Base-by-base conservation (phyloP, 805 yeast genomes). In the Lipomyces japonicus region DNA sequence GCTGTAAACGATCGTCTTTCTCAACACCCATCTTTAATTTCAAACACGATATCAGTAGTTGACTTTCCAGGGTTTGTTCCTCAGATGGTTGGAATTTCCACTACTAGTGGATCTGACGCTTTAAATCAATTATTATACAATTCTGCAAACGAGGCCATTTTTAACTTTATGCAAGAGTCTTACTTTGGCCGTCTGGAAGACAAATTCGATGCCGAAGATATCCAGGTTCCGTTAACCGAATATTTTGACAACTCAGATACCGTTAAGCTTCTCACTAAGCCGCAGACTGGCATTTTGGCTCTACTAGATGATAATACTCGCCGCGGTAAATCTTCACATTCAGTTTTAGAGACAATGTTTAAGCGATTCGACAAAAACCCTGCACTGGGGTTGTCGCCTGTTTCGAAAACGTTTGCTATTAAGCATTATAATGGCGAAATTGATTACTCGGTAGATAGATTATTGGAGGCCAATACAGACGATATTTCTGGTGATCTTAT, bases 381-480 rank as follows among this genome's bases (percentile, higher is more conserved):
- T 4, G 53, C 53, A 4, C 14, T 53, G 12, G 39, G 34, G 14
- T 18, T 51, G 22, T 42, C 50, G n/a, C 46, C 60, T 2, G 53
- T 61, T 4, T 55, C 65, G 9, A 49, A 57, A 23, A 44, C 62
- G 5, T 79, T 79, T 57, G 65, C 76, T 7, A 71, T 79, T 7
- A 71, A 76, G 35, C 84, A 79, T 61, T 79, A 75, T 59, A 81
- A 81, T 38, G 84, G 82, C 9, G 73, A 71, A 53, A 82, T 79
- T 22, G 80, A 75, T 55, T 79, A 79, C 58, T 67, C 74, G 32
- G 75, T 75, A 22, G 77, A 74, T 30, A 70, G 71, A 48, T 68
- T 82, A 71, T 63, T 79, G 21, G 75, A 74, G 38, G 76, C 77
- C 52, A 76, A 78, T 55, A 71, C 72, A 22, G 83, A 79, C 57